phyloP scores from a whole-genome alignment of 2,329 filamentous ascomycete genomes.

The Cordyceps farinosa region DNA sequence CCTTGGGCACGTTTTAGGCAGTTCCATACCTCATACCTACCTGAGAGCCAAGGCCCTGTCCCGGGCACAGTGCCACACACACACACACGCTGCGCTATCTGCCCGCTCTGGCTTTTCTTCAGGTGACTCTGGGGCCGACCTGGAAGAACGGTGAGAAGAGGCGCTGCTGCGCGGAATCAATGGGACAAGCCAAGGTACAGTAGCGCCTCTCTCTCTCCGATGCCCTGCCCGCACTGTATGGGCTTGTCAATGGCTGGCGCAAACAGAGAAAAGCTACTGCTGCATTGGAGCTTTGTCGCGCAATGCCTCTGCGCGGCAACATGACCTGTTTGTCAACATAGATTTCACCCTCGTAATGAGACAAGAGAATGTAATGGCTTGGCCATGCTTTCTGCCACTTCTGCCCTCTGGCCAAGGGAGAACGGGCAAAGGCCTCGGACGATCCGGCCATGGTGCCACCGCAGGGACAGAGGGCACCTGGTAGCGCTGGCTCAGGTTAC shows the following conservation, averaged over 20 bases:
- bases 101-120: slow-evolving; percentile 6
- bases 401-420: neutral
- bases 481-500: neutral
- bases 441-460: neutral
- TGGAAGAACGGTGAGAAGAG: slow-evolving; percentile 9
- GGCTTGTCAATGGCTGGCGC: slow-evolving; percentile 1
- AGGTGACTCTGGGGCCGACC: slow-evolving; percentile 3
- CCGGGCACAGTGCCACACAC: slow-evolving; percentile 2
- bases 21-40: slow-evolving; percentile 1
- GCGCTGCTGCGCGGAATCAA: neutral
- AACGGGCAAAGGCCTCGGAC: neutral
- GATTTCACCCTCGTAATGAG: neutral
- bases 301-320: neutral
- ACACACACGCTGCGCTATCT: neutral
- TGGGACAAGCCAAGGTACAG: neutral
- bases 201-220: neutral
- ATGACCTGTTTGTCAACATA: neutral
- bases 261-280: neutral
- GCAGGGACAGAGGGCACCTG: neutral
- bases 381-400: neutral
- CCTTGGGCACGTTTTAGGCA: slow-evolving; percentile 16
- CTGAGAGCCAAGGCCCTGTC: neutral
- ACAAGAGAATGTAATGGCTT: neutral
- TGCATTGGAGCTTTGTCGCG: slow-evolving; percentile 1
- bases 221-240: slow-evolving; percentile 3